Conservation (phyloP, 2,329 filamentous ascomycete genomes). For the Whalleya microplaca region DNA sequence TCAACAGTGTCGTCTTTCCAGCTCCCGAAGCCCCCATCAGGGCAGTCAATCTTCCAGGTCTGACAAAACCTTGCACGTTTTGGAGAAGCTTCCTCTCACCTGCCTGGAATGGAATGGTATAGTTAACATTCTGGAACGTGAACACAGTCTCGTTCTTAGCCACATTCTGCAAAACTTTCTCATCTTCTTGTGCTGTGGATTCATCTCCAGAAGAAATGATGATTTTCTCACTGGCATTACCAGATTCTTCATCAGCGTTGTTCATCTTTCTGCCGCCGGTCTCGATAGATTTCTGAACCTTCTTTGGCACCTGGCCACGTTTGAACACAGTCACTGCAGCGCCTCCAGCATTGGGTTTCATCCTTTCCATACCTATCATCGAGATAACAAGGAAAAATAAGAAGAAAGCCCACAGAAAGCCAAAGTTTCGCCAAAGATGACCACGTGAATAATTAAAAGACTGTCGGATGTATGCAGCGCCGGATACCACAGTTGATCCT, state of each 20-base stretch:
- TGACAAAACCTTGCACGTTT: slow-evolving; percentile 81
- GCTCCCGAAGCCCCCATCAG: slow-evolving; percentile 66
- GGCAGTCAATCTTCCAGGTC: slow-evolving; percentile 78
- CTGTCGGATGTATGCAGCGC: slow-evolving; percentile 57
- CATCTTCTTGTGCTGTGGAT: slow-evolving; percentile 19
- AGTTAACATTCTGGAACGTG: slow-evolving; percentile 56
- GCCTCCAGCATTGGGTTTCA: slow-evolving; percentile 63
- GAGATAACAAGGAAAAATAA: slow-evolving; percentile 51
- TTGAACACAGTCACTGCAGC: slow-evolving; percentile 66
- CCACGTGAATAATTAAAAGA: slow-evolving; percentile 58
- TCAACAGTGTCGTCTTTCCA: slow-evolving; percentile 37
- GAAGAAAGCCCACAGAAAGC: slow-evolving; percentile 55
- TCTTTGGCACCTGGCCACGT: slow-evolving; percentile 63
- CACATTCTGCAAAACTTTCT: slow-evolving; percentile 49
- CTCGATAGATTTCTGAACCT: slow-evolving; percentile 60
- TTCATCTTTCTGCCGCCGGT: slow-evolving; percentile 46
- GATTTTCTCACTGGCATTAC: slow-evolving; percentile 50
- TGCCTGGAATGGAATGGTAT: slow-evolving; percentile 58
- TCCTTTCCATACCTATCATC: slow-evolving; percentile 44
- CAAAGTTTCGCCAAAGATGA: slow-evolving; percentile 65
- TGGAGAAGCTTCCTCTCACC: slow-evolving; percentile 72
- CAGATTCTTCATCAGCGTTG: slow-evolving; percentile 56
- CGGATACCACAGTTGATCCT: slow-evolving; percentile 55
- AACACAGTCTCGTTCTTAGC: slow-evolving; percentile 65
- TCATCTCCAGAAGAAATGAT: slow-evolving; percentile 21